Evolutionary conservation across 148 eudicot species (phyloP).

Genomic region (Cornus florida): DNA sequence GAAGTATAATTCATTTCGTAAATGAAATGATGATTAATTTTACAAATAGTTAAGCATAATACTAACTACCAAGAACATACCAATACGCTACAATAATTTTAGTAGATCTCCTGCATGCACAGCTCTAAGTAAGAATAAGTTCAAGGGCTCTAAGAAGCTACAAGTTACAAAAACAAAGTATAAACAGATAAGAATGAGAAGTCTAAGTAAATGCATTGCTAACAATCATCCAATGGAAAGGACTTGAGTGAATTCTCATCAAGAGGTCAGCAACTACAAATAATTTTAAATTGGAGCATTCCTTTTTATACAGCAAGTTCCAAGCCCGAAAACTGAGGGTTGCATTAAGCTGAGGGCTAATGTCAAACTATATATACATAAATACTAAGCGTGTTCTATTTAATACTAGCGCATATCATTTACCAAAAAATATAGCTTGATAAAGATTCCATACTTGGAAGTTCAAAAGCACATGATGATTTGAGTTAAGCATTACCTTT

Average conservation of each 20-base stretch:
- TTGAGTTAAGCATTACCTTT: background rate
- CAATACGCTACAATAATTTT: background rate
- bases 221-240: background rate
- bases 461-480: background rate
- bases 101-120: background rate
- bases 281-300: no score
- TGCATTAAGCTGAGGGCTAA: background rate
- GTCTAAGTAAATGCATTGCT: background rate
- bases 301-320: background rate
- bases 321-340: background rate
- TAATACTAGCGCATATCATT: background rate
- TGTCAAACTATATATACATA: background rate
- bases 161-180: background rate
- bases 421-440: background rate
- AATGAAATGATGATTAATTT: no score
- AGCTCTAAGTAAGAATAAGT: background rate
- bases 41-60: no score
- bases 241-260: background rate
- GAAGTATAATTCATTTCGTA: no score
- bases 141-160: background rate
- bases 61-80: background rate
- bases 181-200: background rate
- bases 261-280: background rate
- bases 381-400: background rate
- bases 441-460: background rate